Conservation (phyloP, 2,329 filamentous ascomycete species). For the Aspergillus versicolor region DNA sequence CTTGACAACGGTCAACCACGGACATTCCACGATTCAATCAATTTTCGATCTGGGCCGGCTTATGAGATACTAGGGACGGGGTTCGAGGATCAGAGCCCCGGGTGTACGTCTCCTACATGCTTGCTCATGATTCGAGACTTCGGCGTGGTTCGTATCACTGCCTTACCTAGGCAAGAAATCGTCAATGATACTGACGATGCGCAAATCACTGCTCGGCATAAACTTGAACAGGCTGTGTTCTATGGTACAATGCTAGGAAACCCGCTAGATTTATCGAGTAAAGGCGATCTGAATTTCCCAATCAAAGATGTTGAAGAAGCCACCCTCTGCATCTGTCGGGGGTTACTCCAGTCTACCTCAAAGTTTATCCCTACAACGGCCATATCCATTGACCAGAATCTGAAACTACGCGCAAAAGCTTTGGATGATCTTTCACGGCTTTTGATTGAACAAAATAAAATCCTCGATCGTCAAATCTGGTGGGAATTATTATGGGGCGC, state of each 20-base stretch:
- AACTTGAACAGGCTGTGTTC: slow-evolving; percentile 92
- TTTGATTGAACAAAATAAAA: slow-evolving; percentile 61
- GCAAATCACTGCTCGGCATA: slow-evolving; percentile 76
- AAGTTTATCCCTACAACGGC: slow-evolving; percentile 71
- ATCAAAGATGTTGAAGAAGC: slow-evolving; percentile 71
- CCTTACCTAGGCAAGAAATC: slow-evolving; percentile 31
- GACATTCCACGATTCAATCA: slow-evolving; percentile 82
- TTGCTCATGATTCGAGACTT: slow-evolving; percentile 58
- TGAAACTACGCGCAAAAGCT: slow-evolving; percentile 70
- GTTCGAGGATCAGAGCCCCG: slow-evolving; percentile 45
- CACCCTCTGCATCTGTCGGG: slow-evolving; percentile 73
- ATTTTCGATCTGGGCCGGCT: slow-evolving; percentile 61
- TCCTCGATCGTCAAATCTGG: slow-evolving; percentile 65
- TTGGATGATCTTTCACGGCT: slow-evolving; percentile 73
- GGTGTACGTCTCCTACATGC: slow-evolving; percentile 42
- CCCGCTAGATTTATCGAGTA: slow-evolving; percentile 78
- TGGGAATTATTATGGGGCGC: slow-evolving; percentile 87
- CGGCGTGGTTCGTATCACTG: slow-evolving; percentile 57
- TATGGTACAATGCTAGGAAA: slow-evolving; percentile 80
- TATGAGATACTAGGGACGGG: slow-evolving; percentile 52
- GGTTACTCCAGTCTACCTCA: slow-evolving; percentile 76
- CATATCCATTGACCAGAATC: slow-evolving; percentile 76
- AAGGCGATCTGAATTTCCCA: slow-evolving; percentile 65
- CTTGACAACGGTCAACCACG: slow-evolving; percentile 62
- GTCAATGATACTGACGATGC: slow-evolving; percentile 50